Percentiles rank a stretch among this genome's conserved stretches.
Evolutionary conservation across 208 protist genomes (phyloP).

Genomic region (Wallacemonas sp.): DNA sequence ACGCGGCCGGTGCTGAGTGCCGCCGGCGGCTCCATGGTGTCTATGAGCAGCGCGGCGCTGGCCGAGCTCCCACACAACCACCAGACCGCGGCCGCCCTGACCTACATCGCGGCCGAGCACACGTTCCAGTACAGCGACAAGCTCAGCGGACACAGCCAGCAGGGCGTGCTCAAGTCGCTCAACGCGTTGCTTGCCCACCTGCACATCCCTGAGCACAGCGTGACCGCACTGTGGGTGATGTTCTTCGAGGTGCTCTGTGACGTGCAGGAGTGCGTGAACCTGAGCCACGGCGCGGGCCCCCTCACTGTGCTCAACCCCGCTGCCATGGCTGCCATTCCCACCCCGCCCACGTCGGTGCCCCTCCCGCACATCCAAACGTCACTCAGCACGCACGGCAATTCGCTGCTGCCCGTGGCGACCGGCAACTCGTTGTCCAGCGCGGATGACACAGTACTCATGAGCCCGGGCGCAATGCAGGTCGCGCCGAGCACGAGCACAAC

Average conservation of each 20-base stretch:
- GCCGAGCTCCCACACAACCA: neutral
- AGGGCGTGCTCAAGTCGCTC: constrained; percentile 25
- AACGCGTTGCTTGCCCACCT: constrained; percentile 42
- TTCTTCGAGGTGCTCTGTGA: constrained; percentile 41
- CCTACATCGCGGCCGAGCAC: constrained; percentile 2
- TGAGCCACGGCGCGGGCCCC: no score
- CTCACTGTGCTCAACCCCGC: no score
- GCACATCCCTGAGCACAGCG: constrained; percentile 42
- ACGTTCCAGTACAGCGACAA: neutral
- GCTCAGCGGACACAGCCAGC: constrained; percentile 5
- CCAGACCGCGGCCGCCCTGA: constrained; percentile 5
- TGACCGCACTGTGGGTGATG: constrained; percentile 27
- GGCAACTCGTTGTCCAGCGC: constrained; percentile 3
- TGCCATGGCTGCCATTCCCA: no score
- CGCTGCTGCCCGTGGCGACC: neutral
- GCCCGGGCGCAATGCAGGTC: neutral
- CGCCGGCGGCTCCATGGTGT: neutral
- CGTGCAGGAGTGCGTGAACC: constrained; percentile 29
- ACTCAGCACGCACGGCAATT: neutral
- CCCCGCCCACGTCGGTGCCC: no score
- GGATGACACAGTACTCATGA: neutral
- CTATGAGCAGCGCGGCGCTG: constrained; percentile 6
- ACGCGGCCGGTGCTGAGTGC: neutral
- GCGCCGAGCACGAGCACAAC: neutral
- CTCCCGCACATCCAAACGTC: no score